phyloP scores from a whole-genome alignment of 768 basidiomycete genomes.

The Lactarius indigo region DNA sequence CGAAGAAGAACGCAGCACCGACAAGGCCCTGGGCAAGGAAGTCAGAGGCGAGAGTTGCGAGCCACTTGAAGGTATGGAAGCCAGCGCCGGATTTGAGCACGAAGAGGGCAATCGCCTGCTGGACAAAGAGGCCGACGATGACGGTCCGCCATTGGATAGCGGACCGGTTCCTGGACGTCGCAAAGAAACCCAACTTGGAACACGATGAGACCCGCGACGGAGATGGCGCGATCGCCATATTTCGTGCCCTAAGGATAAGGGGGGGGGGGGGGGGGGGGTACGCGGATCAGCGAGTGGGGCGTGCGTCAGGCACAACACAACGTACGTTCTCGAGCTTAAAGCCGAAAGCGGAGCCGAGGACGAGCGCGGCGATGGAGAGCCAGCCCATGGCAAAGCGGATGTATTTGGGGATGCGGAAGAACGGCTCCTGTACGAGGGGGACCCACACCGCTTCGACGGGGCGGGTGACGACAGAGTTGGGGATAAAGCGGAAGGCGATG shows the following conservation, averaged over 20 bases:
- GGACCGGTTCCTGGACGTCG: slow-evolving; percentile 57
- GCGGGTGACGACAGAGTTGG: slow-evolving; percentile 60
- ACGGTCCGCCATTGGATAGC: slow-evolving; percentile 84
- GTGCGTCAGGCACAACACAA: neutral
- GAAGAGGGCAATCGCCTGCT: slow-evolving; percentile 84
- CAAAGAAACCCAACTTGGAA: slow-evolving; percentile 80
- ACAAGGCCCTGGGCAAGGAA: slow-evolving; percentile 65
- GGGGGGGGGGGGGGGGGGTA: too few relatives aligned
- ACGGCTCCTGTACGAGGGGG: slow-evolving; percentile 63
- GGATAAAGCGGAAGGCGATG: slow-evolving; percentile 84
- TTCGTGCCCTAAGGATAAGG: slow-evolving; percentile 53
- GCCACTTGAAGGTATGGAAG: slow-evolving; percentile 79
- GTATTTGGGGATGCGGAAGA: slow-evolving; percentile 52
- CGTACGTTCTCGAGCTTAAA: slow-evolving; percentile 58
- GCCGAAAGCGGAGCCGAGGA: slow-evolving; percentile 87
- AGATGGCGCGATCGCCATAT: slow-evolving; percentile 81
- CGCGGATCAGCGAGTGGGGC: slow-evolving; percentile 9
- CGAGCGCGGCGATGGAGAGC: slow-evolving; percentile 68
- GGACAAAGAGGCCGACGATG: slow-evolving; percentile 79
- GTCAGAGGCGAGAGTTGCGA: slow-evolving; percentile 76
- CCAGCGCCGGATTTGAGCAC: slow-evolving; percentile 84
- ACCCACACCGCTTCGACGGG: slow-evolving; percentile 74
- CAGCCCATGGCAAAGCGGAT: slow-evolving; percentile 65
- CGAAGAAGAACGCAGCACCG: slow-evolving; percentile 84
- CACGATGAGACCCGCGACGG: slow-evolving; percentile 71